Evolutionary conservation across 2,329 filamentous ascomycete species (phyloP).

Genomic region (Ceratocystis colombiana): DNA sequence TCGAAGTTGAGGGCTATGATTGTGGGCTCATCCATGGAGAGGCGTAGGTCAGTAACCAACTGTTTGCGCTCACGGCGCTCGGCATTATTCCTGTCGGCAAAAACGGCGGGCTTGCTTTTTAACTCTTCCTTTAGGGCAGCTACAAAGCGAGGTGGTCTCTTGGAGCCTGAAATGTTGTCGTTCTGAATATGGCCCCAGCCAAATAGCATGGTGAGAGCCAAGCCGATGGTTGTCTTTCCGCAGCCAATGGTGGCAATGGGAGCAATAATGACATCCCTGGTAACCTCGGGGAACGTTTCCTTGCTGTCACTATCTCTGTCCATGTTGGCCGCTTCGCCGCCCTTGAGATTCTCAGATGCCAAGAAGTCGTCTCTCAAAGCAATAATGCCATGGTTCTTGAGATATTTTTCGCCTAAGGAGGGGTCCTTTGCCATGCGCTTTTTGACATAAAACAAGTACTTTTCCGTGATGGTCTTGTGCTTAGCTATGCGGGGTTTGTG

Average conservation of each 20-base stretch:
- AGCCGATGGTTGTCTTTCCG: slow-evolving; percentile 86
- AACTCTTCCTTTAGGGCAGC: slow-evolving; percentile 57
- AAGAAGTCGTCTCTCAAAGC: slow-evolving; percentile 80
- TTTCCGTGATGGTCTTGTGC: slow-evolving; percentile 78
- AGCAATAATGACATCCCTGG: slow-evolving; percentile 65
- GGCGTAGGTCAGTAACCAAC: slow-evolving; percentile 66
- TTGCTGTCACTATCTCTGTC: slow-evolving; percentile 43
- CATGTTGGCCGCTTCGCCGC: slow-evolving; percentile 73
- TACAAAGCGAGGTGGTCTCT: slow-evolving; percentile 61
- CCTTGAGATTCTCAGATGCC: slow-evolving; percentile 69
- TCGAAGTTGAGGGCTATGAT: slow-evolving; percentile 84
- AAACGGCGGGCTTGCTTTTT: slow-evolving; percentile 57
- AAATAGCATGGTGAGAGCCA: slow-evolving; percentile 73
- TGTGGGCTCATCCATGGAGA: slow-evolving; percentile 51
- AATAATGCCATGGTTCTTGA: slow-evolving; percentile 90
- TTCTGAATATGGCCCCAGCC: slow-evolving; percentile 92
- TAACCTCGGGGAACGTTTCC: slow-evolving; percentile 43
- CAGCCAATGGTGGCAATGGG: slow-evolving; percentile 91
- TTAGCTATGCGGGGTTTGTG: slow-evolving; percentile 71
- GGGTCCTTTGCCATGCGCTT: slow-evolving; percentile 60
- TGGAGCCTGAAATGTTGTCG: slow-evolving; percentile 79
- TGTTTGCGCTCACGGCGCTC: slow-evolving; percentile 79
- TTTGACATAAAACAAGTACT: slow-evolving; percentile 76
- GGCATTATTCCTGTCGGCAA: slow-evolving; percentile 92
- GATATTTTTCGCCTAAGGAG: slow-evolving; percentile 59